Base-by-base conservation (phyloP, 768 basidiomycete genomes). In the Termitomyces heimii region DNA sequence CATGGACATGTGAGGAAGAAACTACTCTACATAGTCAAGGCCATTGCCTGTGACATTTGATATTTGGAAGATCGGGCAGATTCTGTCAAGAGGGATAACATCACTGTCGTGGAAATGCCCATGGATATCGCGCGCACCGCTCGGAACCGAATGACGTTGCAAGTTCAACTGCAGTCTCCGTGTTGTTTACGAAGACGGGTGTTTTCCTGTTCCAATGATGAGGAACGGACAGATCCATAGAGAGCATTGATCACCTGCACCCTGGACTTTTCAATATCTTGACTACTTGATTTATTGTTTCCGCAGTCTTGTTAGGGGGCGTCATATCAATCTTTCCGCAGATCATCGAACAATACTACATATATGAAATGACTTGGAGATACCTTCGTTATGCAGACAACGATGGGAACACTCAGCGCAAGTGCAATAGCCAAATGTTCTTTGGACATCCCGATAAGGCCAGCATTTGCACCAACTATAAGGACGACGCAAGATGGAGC, bases 11-110 rank as follows among this genome's bases (percentile, higher is more conserved):
- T 16, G 34, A 44, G 24, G 51, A 54, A 8, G 20, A 0, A 16
- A 44, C 20, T n/a, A 32, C 28, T 81, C 47, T 62, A 93, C 88
- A 62, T 82, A 78, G 64, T 92, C 86, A 12, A 96, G 82, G 4
- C 94, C 93, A 63, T 91, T 83, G n/a, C 95, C 96, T 1, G 93
- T 95, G 14, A 97, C 92, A 68, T 98, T 98, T 3, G 94, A 97
- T 22, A 95, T 76, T 67, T 88, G 87, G 72, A 96, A 95, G 58
- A 96, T 86, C 0, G 94, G 94, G 65, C 92, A 94, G 66, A 96
- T 68, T 67, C 92, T 94, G 49, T 14, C 26, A 24, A 57, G 10
- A 34, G 39, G 39, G 43, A 46, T n/a, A 58, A 39, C 40, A 28
- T 64, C 43, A 51, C 34, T 34, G 53, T 44, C 44, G 32, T 42